Evolutionary conservation across 2,329 filamentous ascomycete species (phyloP).

Genomic region (Tolypocladium amazonense): DNA sequence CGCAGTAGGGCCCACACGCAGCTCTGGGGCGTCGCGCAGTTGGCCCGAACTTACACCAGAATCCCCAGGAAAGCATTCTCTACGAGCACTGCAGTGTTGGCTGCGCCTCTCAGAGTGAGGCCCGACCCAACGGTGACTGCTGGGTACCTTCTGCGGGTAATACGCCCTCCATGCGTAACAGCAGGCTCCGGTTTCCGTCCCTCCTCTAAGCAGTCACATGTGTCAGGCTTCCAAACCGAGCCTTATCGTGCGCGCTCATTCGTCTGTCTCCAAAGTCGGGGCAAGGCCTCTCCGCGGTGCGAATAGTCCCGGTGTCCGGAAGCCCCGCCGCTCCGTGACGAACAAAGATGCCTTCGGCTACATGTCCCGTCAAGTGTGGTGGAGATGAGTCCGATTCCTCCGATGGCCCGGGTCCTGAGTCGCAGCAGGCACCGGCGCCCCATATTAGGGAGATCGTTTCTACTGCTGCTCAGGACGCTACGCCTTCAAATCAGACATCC

Average conservation of each 20-base stretch:
- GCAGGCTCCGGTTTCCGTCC: not conserved
- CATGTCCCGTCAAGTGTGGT: not conserved
- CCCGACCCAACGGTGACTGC: not conserved
- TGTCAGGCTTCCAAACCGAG: not conserved
- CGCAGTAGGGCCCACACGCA: not conserved
- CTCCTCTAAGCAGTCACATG: not conserved
- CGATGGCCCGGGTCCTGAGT: constrained; percentile 1
- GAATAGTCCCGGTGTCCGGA: not conserved
- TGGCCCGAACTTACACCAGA: not conserved
- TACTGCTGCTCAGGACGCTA: constrained; percentile 3
- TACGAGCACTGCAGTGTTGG: not conserved
- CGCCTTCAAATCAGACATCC: constrained; percentile 1
- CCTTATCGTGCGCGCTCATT: not conserved
- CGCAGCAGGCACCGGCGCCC: not conserved
- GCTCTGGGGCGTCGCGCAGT: not conserved
- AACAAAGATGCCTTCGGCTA: constrained; percentile 3
- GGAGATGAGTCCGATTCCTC: constrained; percentile 3
- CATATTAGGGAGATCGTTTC: constrained; percentile 9
- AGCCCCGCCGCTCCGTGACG: not conserved
- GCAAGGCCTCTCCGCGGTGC: not conserved
- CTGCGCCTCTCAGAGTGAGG: not conserved
- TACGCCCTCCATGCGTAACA: not conserved
- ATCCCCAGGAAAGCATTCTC: not conserved
- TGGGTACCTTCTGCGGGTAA: not conserved
- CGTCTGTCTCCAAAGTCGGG: not conserved